phyloP scores from a whole-genome alignment of 2,329 filamentous ascomycete species.

The Epichloe baconii region DNA sequence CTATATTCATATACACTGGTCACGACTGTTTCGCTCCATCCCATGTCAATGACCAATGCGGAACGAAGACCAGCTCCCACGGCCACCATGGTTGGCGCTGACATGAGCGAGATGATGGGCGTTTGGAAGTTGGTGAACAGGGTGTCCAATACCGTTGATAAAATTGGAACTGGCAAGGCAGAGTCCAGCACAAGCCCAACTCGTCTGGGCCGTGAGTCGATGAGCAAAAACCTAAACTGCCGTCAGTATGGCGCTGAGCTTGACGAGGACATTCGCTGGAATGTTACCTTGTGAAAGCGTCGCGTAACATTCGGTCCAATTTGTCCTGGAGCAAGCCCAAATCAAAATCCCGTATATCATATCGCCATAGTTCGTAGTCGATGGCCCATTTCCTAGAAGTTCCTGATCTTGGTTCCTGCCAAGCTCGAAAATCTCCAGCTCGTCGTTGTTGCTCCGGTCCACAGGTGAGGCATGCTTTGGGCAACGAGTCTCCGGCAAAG shows the following conservation, averaged over 20 bases:
- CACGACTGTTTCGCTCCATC: slow-evolving; percentile 80
- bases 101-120: slow-evolving; percentile 69
- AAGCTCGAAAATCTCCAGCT: slow-evolving; percentile 68
- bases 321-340: slow-evolving; percentile 74
- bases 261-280: not conserved
- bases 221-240: slow-evolving; percentile 41
- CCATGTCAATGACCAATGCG: slow-evolving; percentile 79
- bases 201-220: slow-evolving; percentile 64
- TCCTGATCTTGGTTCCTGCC: slow-evolving; percentile 38
- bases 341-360: slow-evolving; percentile 61
- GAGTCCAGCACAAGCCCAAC: slow-evolving; percentile 67
- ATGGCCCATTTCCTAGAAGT: slow-evolving; percentile 45
- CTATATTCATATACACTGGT: slow-evolving; percentile 85
- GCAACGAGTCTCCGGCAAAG: slow-evolving; percentile 70
- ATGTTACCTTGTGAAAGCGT: slow-evolving; percentile 63
- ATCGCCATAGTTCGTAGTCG: slow-evolving; percentile 63
- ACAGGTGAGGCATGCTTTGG: slow-evolving; percentile 59
- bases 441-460: slow-evolving; percentile 64
- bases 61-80: slow-evolving; percentile 74
- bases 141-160: slow-evolving; percentile 63
- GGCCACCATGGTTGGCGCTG: slow-evolving; percentile 58
- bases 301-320: slow-evolving; percentile 68
- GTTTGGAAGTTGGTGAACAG: slow-evolving; percentile 72
- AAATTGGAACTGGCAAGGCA: slow-evolving; percentile 60
- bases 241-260: not conserved